These are phyloP conservation scores for Xanthoconium stramineum DNA, from an alignment of 768 basidiomycete genomes.

Conservation along the genomic window DNA sequence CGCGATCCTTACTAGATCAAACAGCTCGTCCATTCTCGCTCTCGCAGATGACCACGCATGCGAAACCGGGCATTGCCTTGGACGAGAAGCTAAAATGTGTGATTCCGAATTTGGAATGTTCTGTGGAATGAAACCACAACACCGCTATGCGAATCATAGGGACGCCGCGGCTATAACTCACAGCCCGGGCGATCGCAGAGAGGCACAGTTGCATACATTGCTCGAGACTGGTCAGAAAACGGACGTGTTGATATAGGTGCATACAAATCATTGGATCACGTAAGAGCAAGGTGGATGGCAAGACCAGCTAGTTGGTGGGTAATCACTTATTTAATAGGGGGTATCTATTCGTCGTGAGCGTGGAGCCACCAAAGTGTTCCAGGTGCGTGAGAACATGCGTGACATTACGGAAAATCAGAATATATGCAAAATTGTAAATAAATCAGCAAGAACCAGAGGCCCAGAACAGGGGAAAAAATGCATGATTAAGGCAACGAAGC, in stretches of 20 bases:
- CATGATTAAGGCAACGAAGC: slow-evolving; percentile 25
- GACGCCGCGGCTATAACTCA: slow-evolving; percentile 14
- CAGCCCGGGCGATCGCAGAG: slow-evolving; percentile 2
- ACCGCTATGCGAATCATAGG: slow-evolving; percentile 13
- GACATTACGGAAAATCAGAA: slow-evolving; percentile 21
- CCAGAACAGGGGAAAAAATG: slow-evolving; percentile 13
- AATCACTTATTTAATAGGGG: slow-evolving; percentile 31
- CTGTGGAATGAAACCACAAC: slow-evolving; percentile 21
- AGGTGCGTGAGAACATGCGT: slow-evolving; percentile 18
- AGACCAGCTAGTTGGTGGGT: slow-evolving; percentile 19
- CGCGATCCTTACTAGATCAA: slow-evolving; percentile 7
- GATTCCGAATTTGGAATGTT: slow-evolving; percentile 27
- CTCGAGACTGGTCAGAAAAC: slow-evolving; percentile 3
- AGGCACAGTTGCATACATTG: slow-evolving; percentile 12
- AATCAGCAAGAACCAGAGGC: slow-evolving; percentile 12
- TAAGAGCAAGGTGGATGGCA: slow-evolving; percentile 15
- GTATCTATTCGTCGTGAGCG: slow-evolving; percentile 29
- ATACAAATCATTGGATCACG: slow-evolving; percentile 30
- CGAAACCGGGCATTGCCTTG: slow-evolving; percentile 20
- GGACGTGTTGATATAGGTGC: slow-evolving; percentile 19
- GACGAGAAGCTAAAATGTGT: slow-evolving; percentile 1
- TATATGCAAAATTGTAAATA: slow-evolving; percentile 23
- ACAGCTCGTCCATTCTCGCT: neutral
- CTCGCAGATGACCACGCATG: slow-evolving; percentile 2
- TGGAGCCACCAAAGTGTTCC: slow-evolving; percentile 10